These are phyloP conservation scores for Colletotrichum tabaci DNA, from an alignment of 2,329 filamentous ascomycete species.

Conservation along the genomic window DNA sequence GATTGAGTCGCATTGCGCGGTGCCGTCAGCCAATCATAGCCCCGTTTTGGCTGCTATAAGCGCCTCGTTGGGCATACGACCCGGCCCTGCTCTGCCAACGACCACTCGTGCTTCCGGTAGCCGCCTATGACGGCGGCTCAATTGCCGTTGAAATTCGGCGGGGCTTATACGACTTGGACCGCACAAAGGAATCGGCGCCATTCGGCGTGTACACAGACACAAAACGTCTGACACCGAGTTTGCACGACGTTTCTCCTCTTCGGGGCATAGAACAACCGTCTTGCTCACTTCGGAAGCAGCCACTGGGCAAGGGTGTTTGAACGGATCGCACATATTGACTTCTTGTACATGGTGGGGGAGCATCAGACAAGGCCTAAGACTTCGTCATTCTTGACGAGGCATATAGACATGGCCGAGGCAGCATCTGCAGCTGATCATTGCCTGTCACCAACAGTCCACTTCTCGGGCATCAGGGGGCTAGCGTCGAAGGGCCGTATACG, in stretches of 20 bases:
- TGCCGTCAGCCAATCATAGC: slow-evolving; percentile 40
- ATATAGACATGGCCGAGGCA: slow-evolving; percentile 32
- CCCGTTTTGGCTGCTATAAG: slow-evolving; percentile 32
- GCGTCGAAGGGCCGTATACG: slow-evolving; percentile 22
- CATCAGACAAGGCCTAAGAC: slow-evolving; percentile 2
- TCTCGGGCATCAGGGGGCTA: slow-evolving; percentile 10
- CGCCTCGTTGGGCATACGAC: slow-evolving; percentile 28
- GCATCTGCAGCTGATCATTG: slow-evolving; percentile 38
- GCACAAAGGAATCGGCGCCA: background rate
- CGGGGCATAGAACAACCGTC: background rate
- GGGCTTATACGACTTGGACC: background rate
- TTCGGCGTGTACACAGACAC: background rate
- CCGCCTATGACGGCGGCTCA: slow-evolving; percentile 30
- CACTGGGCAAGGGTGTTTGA: slow-evolving; percentile 17
- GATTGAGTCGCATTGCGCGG: slow-evolving; percentile 42
- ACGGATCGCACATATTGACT: background rate
- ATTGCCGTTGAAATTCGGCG: slow-evolving; percentile 4
- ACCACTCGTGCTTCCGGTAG: slow-evolving; percentile 34
- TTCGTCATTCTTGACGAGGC: slow-evolving; percentile 10
- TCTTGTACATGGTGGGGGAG: background rate
- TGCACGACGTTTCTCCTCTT: slow-evolving; percentile 5
- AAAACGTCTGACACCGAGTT: background rate
- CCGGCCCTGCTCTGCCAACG: slow-evolving; percentile 30
- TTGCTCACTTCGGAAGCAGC: background rate
- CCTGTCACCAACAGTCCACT: slow-evolving; percentile 40